These are phyloP conservation scores for Nemania abortiva DNA, from an alignment of 2,329 filamentous ascomycete species.

Conservation along the genomic window DNA sequence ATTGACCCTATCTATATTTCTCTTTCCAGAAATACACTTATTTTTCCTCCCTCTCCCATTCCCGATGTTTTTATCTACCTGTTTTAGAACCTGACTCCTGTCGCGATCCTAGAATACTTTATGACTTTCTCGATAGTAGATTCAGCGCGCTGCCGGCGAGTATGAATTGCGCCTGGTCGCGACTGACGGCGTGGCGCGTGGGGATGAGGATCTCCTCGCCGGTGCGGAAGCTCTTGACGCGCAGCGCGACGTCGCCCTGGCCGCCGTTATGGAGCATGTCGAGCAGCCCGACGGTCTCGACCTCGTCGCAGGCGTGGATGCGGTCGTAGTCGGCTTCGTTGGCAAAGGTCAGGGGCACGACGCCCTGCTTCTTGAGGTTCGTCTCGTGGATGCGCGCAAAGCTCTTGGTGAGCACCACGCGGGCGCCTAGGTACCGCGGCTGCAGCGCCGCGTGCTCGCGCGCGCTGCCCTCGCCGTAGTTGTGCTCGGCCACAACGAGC, in stretches of 20 bases:
- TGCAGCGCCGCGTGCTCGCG: constrained; percentile 92
- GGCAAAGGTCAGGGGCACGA: constrained; percentile 92
- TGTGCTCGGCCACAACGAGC: constrained; percentile 97
- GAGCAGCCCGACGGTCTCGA: constrained; percentile 84
- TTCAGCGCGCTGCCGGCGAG: constrained; percentile 95
- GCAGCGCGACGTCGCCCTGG: constrained; percentile 79
- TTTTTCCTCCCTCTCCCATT: background rate
- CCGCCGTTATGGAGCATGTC: constrained; percentile 84
- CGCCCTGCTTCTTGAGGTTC: constrained; percentile 96
- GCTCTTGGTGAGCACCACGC: constrained; percentile 85
- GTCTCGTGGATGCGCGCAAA: constrained; percentile 96
- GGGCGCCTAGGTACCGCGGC: constrained; percentile 88
- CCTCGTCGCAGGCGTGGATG: constrained; percentile 84
- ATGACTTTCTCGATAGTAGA: constrained; percentile 74
- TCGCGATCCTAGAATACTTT: background rate
- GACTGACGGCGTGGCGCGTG: constrained; percentile 88
- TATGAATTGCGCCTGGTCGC: constrained; percentile 92
- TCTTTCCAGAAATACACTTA: background rate
- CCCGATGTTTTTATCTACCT: background rate
- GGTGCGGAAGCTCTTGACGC: constrained; percentile 69
- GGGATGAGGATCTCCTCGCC: constrained; percentile 77
- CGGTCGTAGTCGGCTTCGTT: constrained; percentile 89
- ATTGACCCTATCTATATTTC: background rate
- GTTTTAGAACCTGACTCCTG: background rate
- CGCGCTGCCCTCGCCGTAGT: constrained; percentile 93